Evolutionary conservation across 1,284 basidiomycete genomes (phyloP), one percentile per base, ranked within the genome.

Genomic region (Cryptococcus deneoformans): DNA sequence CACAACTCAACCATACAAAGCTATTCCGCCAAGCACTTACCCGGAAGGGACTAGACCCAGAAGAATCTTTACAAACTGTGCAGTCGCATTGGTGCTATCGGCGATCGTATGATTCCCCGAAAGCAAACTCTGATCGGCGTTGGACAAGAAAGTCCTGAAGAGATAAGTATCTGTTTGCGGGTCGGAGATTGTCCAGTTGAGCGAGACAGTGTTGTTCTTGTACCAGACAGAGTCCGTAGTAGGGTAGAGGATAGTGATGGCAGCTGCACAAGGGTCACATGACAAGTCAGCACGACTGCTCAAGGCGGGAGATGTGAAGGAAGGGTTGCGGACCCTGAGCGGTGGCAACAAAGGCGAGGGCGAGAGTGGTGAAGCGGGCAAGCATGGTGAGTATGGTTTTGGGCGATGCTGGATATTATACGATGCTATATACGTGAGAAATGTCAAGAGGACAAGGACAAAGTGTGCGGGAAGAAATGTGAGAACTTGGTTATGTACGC

Each of bases 121-220:
- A 16, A 73, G 61, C 12, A 71, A 44, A 10, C 58, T 58, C 50
- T 62, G 48, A 57, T 72, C 68, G 49, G 54, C 14, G 59, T 72
- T 75, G 35, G 61, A 60, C 50, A 78, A 51, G 29, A 68, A 54
- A 29, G 71, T 67, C 16, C 71, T 57, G 68, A 77, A 76, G 43
- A 66, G 53, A 52, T 63, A 68, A 6, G 67, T 69, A 60, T 77
- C 75, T 8, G 59, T 62, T 1, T 53, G 49, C 10, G 66, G 68
- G 24, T 60, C 50, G 10, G 69, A 59, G 8, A 59, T 47, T 6
- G 74, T 73, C 75, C 74, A 78, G 54, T 75, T 77, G 57, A 74
- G 50, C 8, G 60, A 55, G 52, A 77, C 74, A 5, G 74, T 73
- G 60, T 68, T 62, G 66, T 78, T 78, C 40, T 62, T 67, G 65